phyloP scores from a whole-genome alignment of 345 rosid species.

The Erodium maritimum region DNA sequence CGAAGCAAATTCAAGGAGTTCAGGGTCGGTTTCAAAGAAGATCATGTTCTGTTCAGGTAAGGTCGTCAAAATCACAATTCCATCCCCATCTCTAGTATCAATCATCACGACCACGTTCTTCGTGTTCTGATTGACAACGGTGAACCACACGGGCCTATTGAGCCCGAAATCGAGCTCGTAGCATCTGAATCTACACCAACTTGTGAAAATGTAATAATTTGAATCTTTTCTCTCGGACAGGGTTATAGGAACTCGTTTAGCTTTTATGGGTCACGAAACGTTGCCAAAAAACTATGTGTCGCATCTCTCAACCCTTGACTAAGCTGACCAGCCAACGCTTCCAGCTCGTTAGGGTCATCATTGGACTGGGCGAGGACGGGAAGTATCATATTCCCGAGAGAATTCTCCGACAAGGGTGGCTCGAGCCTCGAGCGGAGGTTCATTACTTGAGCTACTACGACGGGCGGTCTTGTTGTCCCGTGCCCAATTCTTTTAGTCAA shows the following conservation, averaged over 20 bases:
- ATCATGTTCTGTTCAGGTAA: conserved; percentile 16
- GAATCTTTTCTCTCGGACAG: not conserved
- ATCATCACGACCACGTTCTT: conserved; percentile 10
- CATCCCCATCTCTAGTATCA: conserved; percentile 11
- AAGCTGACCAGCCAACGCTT: conserved; percentile 9
- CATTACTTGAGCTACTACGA: not conserved
- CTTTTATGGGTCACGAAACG: not conserved
- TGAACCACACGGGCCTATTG: conserved; percentile 23
- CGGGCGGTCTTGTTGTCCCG: not conserved
- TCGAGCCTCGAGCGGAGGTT: not conserved
- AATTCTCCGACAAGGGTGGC: conserved; percentile 6
- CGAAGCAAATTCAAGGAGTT: conserved; percentile 10
- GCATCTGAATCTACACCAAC: conserved; percentile 8
- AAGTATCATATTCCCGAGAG: not conserved
- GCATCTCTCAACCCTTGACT: conserved; percentile 12
- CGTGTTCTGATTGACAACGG: not conserved
- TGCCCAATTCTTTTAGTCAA: not conserved
- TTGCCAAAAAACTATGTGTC: conserved; percentile 1
- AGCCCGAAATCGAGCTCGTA: too few species aligned
- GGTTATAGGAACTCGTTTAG: not conserved
- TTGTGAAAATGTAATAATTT: conserved; percentile 11
- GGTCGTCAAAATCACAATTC: conserved; percentile 21
- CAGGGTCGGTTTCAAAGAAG: conserved; percentile 11
- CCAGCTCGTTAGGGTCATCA: conserved; percentile 9
- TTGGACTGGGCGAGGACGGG: not conserved